phyloP scores from a whole-genome alignment of 129 eudicot species.

The Lactuca sativa region DNA sequence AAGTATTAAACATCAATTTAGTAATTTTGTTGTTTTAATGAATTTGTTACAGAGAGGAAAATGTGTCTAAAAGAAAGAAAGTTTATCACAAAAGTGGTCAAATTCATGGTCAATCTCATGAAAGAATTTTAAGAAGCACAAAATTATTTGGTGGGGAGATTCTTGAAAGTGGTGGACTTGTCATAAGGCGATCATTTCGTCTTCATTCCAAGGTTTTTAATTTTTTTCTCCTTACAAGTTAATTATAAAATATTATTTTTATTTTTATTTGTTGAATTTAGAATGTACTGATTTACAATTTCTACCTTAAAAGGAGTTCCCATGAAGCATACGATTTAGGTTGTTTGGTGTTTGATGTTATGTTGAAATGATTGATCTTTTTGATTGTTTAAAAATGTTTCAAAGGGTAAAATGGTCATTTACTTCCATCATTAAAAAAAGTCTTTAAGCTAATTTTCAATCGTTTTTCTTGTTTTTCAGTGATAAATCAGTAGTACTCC shows the following conservation, averaged over 20 bases:
- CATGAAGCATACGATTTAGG: background rate
- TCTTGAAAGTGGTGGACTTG: conserved; percentile 25
- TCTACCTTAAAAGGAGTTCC: background rate
- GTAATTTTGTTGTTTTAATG: background rate
- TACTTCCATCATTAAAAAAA: no score
- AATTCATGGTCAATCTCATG: conserved; percentile 30
- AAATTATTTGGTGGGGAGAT: conserved; percentile 27
- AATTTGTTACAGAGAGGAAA: conserved; percentile 19
- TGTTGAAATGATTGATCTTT: no score
- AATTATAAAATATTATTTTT: background rate
- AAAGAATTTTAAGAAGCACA: conserved; percentile 44
- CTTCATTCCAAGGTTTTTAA: conserved; percentile 38
- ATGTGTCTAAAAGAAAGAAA: conserved; percentile 38
- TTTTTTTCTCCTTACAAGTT: conserved; percentile 12
- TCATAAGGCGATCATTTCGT: conserved; percentile 44
- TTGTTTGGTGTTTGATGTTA: background rate
- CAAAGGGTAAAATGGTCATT: no score
- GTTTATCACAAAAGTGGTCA: conserved; percentile 11
- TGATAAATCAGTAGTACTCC: conserved; percentile 16
- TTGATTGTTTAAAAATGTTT: no score
- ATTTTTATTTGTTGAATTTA: background rate
- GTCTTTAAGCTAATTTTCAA: conserved; percentile 1
- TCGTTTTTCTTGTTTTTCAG: conserved; percentile 17
- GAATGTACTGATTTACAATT: background rate
- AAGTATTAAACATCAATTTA: background rate